A percentile compares a stretch with the other conserved stretches of the same genome.
Evolutionary conservation across 2,329 filamentous ascomycete species (phyloP).

Genomic region (Nothophoma quercina): DNA sequence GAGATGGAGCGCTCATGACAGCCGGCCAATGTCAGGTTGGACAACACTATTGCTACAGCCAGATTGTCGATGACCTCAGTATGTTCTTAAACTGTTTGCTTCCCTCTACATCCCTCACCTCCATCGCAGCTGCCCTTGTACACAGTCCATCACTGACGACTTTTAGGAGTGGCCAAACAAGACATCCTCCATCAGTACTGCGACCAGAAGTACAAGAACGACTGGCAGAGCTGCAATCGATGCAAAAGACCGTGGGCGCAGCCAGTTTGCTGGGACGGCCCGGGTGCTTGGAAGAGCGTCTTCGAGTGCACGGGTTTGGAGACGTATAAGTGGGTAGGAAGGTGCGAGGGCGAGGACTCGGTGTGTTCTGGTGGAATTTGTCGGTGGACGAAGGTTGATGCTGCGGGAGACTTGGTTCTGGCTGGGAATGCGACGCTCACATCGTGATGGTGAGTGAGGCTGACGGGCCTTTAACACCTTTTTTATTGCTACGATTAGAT

Average conservation of each 20-base stretch:
- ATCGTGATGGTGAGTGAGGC: background rate
- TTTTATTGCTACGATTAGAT: background rate
- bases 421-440: background rate
- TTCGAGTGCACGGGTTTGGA: constrained; percentile 22
- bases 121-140: no score
- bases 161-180: constrained; percentile 18
- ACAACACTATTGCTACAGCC: constrained; percentile 22
- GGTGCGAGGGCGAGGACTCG: constrained; percentile 8
- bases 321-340: constrained; percentile 15
- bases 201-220: constrained; percentile 20
- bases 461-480: no score
- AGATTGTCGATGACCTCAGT: constrained; percentile 22
- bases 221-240: constrained; percentile 26
- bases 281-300: constrained; percentile 22
- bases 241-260: constrained; percentile 24
- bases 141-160: background rate
- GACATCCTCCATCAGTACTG: constrained; percentile 29
- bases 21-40: constrained; percentile 14
- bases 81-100: background rate
- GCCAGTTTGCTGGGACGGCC: constrained; percentile 21
- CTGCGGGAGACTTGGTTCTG: background rate
- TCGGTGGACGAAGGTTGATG: background rate
- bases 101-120: background rate
- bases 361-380: constrained; percentile 7
- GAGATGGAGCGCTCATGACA: background rate